Base-by-base conservation (phyloP, 2,329 filamentous ascomycete species). In the Diaporthe longicolla region DNA sequence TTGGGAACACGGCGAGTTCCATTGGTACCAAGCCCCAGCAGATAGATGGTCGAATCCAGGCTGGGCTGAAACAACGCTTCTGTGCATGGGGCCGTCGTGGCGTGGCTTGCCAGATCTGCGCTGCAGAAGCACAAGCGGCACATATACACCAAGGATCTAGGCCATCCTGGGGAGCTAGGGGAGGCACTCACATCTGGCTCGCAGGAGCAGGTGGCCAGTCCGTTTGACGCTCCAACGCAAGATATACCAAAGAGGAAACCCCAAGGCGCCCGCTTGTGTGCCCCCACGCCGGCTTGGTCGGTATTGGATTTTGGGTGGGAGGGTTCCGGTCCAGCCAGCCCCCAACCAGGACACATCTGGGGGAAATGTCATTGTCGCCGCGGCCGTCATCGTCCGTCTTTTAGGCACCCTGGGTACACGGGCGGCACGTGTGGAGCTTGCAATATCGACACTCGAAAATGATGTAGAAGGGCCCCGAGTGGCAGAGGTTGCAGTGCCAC, bases 371-470 rank as follows among this genome's bases (percentile, higher is more conserved):
- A 26, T 32, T 11, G 43, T 24, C 9, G 45, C 50, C 59, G 40
- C 24, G 40, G 40, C 45, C 45, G 19, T 48, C 13, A 35, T 24
- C 6, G 37, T 58, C 19, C 19, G 43, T 24, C n/a, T 15, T 9
- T 77, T 73, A 87, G 78, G 82, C 83, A 74, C 80, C 85, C 75
- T 89, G 84, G 61, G 87, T 86, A 80, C 91, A 93, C 35, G 86
- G 83, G 70, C 90, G 86, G 81, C 91, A 93, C 40, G 89, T 87
- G 82, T 93, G 91, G 68, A 92, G 83, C 81, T 91, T 91, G 88
- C 92, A 93, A 81, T 92, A 92, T 75, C 87, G 85, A 83, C 92
- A 93, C 81, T 93, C 90, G 77, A 89, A 93, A 79, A 93, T 93
- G 82, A 88, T 89, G 89, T 90, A 93, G 82, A 91, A 89, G 69